Conservation (phyloP, 495 filamentous ascomycete genomes). For the Terfezia boudieri region DNA sequence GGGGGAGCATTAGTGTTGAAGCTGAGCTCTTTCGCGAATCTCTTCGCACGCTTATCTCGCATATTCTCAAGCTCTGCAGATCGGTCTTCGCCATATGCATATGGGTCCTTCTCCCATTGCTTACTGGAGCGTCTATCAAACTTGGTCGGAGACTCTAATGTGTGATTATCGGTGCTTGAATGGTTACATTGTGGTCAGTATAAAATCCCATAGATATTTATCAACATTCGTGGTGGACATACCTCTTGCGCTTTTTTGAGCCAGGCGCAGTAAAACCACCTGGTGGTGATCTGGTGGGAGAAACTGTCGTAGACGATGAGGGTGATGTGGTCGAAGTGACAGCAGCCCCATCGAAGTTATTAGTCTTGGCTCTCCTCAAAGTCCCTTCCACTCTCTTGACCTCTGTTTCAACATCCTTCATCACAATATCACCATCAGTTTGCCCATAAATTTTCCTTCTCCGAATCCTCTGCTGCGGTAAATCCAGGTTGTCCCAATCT, state of each 20-base stretch:
- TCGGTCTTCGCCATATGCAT: conserved; percentile 19
- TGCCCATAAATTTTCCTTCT: conserved; percentile 20
- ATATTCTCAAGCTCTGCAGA: conserved; percentile 77
- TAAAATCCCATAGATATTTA: not conserved
- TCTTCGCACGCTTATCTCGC: conserved; percentile 68
- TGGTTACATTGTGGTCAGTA: not conserved
- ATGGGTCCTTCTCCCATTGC: conserved; percentile 18
- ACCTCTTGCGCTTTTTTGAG: not conserved
- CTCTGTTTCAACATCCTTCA: not conserved
- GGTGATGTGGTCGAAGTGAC: not conserved
- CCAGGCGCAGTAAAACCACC: not conserved
- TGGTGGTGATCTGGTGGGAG: not conserved
- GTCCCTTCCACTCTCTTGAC: not conserved
- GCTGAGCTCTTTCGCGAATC: conserved; percentile 51
- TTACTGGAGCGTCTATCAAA: not conserved
- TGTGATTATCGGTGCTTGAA: conserved; percentile 8
- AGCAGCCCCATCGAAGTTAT: not conserved
- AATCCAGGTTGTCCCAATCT: conserved; percentile 60
- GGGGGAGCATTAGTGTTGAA: conserved; percentile 5
- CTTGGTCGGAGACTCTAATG: conserved; percentile 7
- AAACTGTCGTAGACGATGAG: not conserved
- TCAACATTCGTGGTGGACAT: not conserved
- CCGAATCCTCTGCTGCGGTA: conserved; percentile 83
- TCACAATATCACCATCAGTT: not conserved
- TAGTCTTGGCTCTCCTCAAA: not conserved